Evolutionary conservation across 2,329 filamentous ascomycete species (phyloP).

Genomic region (Domatiomyces globalis): DNA sequence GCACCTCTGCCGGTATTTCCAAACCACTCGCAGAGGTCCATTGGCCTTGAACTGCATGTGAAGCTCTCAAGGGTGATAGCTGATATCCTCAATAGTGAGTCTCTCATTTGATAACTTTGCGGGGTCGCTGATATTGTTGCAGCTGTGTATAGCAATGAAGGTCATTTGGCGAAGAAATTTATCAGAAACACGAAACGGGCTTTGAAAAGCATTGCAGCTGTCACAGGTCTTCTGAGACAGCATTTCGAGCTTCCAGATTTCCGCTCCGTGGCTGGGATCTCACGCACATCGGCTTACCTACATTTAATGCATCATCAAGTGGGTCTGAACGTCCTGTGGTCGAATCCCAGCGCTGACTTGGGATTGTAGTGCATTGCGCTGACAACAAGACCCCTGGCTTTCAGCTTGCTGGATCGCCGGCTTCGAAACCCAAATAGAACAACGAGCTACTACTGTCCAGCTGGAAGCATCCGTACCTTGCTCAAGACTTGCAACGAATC

Average conservation of each 20-base stretch:
- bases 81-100: conserved; percentile 32
- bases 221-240: conserved; percentile 28
- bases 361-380: conserved; percentile 27
- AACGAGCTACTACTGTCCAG: conserved; percentile 23
- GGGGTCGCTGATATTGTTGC: background rate
- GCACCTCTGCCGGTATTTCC: conserved; percentile 33
- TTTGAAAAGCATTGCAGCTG: conserved; percentile 26
- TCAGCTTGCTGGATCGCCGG: conserved; percentile 29
- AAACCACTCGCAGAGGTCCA: conserved; percentile 26
- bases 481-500: conserved; percentile 32
- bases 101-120: background rate
- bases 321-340: conserved; percentile 1
- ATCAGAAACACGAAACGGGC: conserved; percentile 28
- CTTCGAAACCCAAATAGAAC: conserved; percentile 21
- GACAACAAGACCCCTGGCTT: conserved; percentile 29
- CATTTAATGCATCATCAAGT: conserved; percentile 31
- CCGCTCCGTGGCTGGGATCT: conserved; percentile 27
- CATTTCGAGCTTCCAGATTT: conserved; percentile 27
- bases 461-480: conserved; percentile 26
- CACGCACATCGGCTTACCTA: conserved; percentile 29
- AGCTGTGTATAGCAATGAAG: conserved; percentile 32
- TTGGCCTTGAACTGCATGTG: conserved; percentile 33
- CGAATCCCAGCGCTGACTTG: background rate
- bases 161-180: conserved; percentile 25
- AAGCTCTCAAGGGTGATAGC: conserved; percentile 33